Conservation (phyloP, 495 filamentous ascomycete species). For the Chaetomium fimeti region DNA sequence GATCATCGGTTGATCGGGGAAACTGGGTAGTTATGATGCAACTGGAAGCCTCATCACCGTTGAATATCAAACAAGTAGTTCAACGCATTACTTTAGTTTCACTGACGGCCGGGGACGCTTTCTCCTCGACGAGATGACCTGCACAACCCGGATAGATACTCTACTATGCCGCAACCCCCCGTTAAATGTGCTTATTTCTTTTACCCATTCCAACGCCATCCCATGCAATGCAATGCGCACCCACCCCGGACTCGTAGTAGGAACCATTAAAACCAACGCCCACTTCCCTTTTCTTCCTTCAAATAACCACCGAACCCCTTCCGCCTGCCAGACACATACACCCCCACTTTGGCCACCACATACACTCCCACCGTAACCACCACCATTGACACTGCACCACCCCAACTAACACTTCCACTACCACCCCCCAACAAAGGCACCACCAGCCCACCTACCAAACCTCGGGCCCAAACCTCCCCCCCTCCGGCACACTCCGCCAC, state of each 20-base stretch:
- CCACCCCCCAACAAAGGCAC: background rate
- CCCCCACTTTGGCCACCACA: too few species aligned
- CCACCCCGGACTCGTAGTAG: background rate
- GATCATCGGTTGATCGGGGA: too few species aligned
- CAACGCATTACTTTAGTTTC: too few species aligned
- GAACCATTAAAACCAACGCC: background rate
- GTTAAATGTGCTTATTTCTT: background rate
- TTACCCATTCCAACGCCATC: background rate
- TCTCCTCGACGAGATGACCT: background rate
- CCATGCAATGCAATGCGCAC: background rate
- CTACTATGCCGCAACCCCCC: too few species aligned
- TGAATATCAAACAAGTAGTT: too few species aligned
- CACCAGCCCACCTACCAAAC: constrained; percentile 43
- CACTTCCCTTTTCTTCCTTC: background rate
- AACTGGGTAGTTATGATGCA: too few species aligned
- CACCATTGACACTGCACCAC: too few species aligned
- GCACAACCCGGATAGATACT: too few species aligned
- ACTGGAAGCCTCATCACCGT: too few species aligned
- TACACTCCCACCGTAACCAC: too few species aligned
- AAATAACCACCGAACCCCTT: background rate
- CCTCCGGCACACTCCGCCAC: constrained; percentile 52
- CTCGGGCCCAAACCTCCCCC: constrained; percentile 58
- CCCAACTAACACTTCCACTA: too few species aligned
- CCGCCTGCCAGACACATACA: background rate
- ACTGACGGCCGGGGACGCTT: background rate